Evolutionary conservation across 202 grass and related monocot genomes (phyloP).

Genomic region (Setaria italica): DNA sequence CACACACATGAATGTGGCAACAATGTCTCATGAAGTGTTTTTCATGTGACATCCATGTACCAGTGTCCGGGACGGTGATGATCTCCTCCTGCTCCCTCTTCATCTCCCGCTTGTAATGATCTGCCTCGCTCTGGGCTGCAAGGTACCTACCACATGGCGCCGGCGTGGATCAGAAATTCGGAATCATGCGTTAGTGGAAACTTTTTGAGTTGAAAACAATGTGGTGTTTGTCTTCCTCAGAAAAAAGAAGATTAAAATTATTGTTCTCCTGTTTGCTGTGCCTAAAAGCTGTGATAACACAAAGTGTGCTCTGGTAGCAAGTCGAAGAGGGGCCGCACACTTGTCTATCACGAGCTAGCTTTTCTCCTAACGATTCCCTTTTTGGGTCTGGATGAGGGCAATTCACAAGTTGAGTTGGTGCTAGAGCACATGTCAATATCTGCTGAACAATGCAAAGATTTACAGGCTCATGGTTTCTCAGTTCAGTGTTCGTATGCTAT

Average conservation of each 20-base stretch:
- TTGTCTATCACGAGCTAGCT: constrained; percentile 31
- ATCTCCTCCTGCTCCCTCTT: constrained; percentile 85
- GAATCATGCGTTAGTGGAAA: constrained; percentile 33
- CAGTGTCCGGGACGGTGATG: constrained; percentile 74
- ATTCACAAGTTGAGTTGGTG: constrained; percentile 1
- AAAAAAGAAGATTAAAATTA: constrained; percentile 39
- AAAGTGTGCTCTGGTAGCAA: constrained; percentile 27
- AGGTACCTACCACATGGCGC: constrained; percentile 68
- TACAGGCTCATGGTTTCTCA: background rate
- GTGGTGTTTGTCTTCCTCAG: constrained; percentile 34
- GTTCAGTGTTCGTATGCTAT: background rate
- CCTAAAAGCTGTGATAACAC: constrained; percentile 41
- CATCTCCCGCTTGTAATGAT: constrained; percentile 79
- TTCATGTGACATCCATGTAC: constrained; percentile 46
- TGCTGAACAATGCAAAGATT: background rate
- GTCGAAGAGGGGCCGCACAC: constrained; percentile 41
- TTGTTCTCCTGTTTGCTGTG: constrained; percentile 40
- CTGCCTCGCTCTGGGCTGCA: constrained; percentile 85
- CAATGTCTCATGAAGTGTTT: background rate
- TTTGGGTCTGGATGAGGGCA: background rate
- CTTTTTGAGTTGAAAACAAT: constrained; percentile 37
- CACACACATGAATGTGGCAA: background rate
- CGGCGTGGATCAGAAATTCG: constrained; percentile 32
- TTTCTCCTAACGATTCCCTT: background rate
- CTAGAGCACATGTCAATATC: background rate